These are phyloP conservation scores for Solanum ossicruentum DNA, from an alignment of 257 asterid species.

Conservation along the genomic window DNA sequence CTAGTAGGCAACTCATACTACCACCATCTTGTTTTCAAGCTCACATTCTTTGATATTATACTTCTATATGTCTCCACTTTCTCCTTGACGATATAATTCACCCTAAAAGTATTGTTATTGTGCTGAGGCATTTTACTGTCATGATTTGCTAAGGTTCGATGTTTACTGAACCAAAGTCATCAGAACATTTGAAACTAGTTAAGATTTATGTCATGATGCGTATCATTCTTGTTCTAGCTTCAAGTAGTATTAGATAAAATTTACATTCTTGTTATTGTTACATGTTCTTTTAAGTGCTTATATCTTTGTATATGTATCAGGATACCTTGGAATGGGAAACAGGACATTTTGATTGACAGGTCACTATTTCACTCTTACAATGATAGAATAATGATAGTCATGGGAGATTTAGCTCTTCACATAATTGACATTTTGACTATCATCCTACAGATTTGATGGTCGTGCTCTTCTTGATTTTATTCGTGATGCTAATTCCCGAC, in stretches of 20 bases:
- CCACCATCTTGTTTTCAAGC: neutral
- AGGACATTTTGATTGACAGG: constrained; percentile 90
- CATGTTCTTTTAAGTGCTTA: neutral
- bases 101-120: neutral
- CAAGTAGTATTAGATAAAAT: neutral
- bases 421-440: neutral
- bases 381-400: neutral
- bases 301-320: constrained; percentile 23
- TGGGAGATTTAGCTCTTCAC: neutral
- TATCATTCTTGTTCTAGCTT: neutral
- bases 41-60: neutral
- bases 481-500: constrained; percentile 63
- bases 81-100: neutral
- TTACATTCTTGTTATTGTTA: neutral
- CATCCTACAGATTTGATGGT: constrained; percentile 77
- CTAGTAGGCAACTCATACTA: neutral
- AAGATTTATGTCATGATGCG: neutral
- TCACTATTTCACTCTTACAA: neutral
- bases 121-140: neutral
- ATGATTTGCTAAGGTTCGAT: neutral
- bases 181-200: neutral
- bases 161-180: neutral
- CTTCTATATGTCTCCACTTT: neutral
- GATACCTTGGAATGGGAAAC: constrained; percentile 99
- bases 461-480: constrained; percentile 97